Evolutionary conservation across 306 rosid species (phyloP).

Genomic region (Styphnolobium japonicum): DNA sequence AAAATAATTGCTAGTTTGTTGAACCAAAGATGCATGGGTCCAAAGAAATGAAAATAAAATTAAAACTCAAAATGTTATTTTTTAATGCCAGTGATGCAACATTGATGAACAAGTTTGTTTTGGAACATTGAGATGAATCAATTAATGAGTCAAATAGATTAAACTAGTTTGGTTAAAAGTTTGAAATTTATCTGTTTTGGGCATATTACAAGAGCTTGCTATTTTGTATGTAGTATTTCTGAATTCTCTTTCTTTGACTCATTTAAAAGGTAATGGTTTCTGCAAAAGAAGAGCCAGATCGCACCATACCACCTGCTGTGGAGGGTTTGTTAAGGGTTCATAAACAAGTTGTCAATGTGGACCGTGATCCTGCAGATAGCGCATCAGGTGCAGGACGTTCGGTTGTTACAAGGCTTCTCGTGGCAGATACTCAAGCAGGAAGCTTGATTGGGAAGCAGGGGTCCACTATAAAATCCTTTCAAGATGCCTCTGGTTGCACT

Average conservation of each 20-base stretch:
- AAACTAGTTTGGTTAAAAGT: not conserved
- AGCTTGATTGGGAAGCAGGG: constrained; percentile 63
- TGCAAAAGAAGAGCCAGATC: constrained; percentile 62
- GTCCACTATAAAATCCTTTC: constrained; percentile 48
- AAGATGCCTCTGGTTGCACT: constrained; percentile 54
- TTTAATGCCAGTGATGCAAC: not conserved
- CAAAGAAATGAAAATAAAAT: constrained; percentile 2
- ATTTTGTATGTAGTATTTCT: constrained; percentile 9
- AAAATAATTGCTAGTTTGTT: constrained; percentile 13
- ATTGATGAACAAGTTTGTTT: not conserved
- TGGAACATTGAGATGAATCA: constrained; percentile 26
- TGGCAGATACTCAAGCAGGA: constrained; percentile 66
- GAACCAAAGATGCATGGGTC: not conserved
- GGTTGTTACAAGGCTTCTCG: constrained; percentile 48
- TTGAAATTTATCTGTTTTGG: not conserved
- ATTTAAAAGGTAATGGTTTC: constrained; percentile 58
- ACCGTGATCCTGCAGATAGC: constrained; percentile 38
- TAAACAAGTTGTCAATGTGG: constrained; percentile 47
- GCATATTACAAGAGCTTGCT: not conserved
- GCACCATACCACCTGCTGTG: constrained; percentile 50
- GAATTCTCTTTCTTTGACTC: not conserved
- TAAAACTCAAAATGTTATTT: not conserved
- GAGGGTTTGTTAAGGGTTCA: constrained; percentile 63
- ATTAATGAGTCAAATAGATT: constrained; percentile 17
- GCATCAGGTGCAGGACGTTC: constrained; percentile 35